Evolutionary conservation across 2,329 filamentous ascomycete species (phyloP).

Genomic region (Canariomyces notabilis): DNA sequence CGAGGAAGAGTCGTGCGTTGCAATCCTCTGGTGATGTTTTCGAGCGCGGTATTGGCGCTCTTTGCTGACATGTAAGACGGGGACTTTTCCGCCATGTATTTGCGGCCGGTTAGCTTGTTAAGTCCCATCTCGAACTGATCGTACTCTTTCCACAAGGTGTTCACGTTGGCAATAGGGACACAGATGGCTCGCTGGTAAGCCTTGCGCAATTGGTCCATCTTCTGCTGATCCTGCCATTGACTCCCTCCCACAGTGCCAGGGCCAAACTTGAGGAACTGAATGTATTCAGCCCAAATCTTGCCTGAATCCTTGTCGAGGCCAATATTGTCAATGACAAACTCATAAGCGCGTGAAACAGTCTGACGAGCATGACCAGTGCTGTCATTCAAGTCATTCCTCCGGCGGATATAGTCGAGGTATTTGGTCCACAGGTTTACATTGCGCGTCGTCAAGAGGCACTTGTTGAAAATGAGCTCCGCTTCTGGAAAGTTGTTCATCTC

Average conservation of each 20-base stretch:
- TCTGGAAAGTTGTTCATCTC: slow-evolving; percentile 75
- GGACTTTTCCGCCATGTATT: slow-evolving; percentile 89
- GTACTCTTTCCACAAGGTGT: slow-evolving; percentile 93
- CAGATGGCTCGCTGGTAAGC: slow-evolving; percentile 87
- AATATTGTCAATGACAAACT: slow-evolving; percentile 84
- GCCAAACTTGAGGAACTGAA: slow-evolving; percentile 84
- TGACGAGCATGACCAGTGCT: slow-evolving; percentile 68
- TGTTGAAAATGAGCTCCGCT: slow-evolving; percentile 78
- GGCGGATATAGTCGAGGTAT: slow-evolving; percentile 92
- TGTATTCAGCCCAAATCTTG: slow-evolving; percentile 88
- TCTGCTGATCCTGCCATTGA: slow-evolving; percentile 95
- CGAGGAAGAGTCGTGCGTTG: slow-evolving; percentile 72
- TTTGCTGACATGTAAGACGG: slow-evolving; percentile 94
- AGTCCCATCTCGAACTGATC: slow-evolving; percentile 91
- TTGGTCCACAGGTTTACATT: slow-evolving; percentile 86
- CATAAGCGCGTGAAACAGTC: slow-evolving; percentile 80
- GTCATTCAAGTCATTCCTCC: slow-evolving; percentile 85
- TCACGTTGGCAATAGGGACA: slow-evolving; percentile 77
- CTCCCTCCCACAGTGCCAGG: slow-evolving; percentile 81
- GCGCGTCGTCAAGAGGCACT: slow-evolving; percentile 70
- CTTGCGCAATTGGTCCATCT: slow-evolving; percentile 90
- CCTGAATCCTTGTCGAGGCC: slow-evolving; percentile 89
- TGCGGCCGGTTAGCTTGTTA: slow-evolving; percentile 90
- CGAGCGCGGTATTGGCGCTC: slow-evolving; percentile 82
- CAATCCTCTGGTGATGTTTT: slow-evolving; percentile 76